These are phyloP conservation scores for Rhexocercosporidium sp. DNA, from an alignment of 2,329 filamentous ascomycete genomes.

Conservation along the genomic window DNA sequence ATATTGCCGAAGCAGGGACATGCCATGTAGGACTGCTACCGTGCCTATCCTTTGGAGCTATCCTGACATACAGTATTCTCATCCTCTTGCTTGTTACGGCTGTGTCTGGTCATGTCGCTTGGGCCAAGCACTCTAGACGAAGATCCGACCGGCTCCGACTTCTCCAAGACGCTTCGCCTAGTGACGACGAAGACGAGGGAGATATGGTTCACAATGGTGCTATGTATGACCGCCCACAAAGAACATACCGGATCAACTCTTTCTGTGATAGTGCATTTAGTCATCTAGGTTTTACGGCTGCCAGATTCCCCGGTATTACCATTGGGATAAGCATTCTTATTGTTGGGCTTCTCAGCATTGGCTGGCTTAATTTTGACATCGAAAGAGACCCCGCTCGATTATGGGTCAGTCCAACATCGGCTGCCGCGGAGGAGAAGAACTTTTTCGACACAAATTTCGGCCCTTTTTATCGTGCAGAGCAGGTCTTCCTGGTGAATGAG, in stretches of 20 bases:
- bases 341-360: constrained; percentile 79
- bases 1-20: constrained; percentile 69
- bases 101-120: constrained; percentile 76
- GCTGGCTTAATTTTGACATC: constrained; percentile 87
- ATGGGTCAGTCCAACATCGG: constrained; percentile 95
- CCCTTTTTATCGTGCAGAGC: constrained; percentile 93
- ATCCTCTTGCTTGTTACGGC: constrained; percentile 69
- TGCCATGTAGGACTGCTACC: constrained; percentile 89
- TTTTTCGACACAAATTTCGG: constrained; percentile 96
- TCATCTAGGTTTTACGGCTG: constrained; percentile 78
- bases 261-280: constrained; percentile 82
- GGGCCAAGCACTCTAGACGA: constrained; percentile 72
- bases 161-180: constrained; percentile 80
- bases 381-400: constrained; percentile 89
- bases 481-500: constrained; percentile 93
- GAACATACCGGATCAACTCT: constrained; percentile 82
- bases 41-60: constrained; percentile 90
- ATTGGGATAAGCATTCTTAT: constrained; percentile 77
- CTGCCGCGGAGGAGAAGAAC: constrained; percentile 87
- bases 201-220: constrained; percentile 79
- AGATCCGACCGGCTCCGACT: constrained; percentile 85
- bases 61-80: constrained; percentile 82
- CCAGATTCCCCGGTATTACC: constrained; percentile 83
- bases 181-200: constrained; percentile 93
- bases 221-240: constrained; percentile 78